These are phyloP conservation scores for Kernera saxatilis DNA, from an alignment of 345 rosid species.

Conservation along the genomic window DNA sequence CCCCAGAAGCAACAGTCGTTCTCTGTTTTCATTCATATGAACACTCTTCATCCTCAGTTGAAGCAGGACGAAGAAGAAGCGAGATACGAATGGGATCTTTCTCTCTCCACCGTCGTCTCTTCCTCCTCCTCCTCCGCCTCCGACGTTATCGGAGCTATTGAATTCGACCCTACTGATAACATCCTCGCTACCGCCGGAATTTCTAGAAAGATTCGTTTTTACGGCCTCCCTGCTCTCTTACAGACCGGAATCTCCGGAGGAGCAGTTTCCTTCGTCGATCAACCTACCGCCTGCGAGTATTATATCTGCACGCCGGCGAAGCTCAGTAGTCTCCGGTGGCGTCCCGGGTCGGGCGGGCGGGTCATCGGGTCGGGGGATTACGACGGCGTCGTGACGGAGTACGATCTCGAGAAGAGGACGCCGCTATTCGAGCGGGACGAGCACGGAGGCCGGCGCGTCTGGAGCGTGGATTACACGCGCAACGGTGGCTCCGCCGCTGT, in stretches of 20 bases:
- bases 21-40: constrained; percentile 28
- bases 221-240: constrained; percentile 37
- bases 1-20: constrained; percentile 16
- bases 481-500: constrained; percentile 25
- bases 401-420: constrained; percentile 55
- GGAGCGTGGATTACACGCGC: constrained; percentile 79
- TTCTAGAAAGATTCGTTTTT: constrained; percentile 76
- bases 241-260: not conserved
- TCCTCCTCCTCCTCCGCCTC: constrained; percentile 33
- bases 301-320: constrained; percentile 84
- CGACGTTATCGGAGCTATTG: constrained; percentile 75
- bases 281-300: constrained; percentile 43
- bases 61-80: constrained; percentile 20
- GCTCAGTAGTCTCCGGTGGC: constrained; percentile 78
- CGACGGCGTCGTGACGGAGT: constrained; percentile 87
- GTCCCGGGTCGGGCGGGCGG: constrained; percentile 50
- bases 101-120: constrained; percentile 58
- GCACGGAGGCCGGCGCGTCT: constrained; percentile 84
- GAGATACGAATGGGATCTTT: constrained; percentile 67
- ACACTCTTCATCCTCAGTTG: constrained; percentile 25
- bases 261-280: constrained; percentile 34
- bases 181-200: constrained; percentile 84
- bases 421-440: constrained; percentile 87
- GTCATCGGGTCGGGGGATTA: constrained; percentile 79
- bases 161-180: constrained; percentile 59